These are phyloP conservation scores for Tricharina praecox DNA, from an alignment of 495 filamentous ascomycete species.

Conservation along the genomic window DNA sequence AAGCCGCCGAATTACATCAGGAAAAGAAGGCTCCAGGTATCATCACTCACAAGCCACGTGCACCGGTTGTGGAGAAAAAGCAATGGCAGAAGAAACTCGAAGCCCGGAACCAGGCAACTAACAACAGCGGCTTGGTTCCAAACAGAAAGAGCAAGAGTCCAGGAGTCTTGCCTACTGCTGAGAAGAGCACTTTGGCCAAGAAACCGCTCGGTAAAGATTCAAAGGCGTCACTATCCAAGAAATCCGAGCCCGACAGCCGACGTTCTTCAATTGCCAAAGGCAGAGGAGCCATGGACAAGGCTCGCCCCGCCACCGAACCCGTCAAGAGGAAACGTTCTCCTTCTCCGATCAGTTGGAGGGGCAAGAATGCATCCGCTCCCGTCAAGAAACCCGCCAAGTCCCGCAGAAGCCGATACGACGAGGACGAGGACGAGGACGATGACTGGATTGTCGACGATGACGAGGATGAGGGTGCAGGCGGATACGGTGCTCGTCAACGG, in stretches of 20 bases:
- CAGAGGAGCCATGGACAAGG: constrained; percentile 8
- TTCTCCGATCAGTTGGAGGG: constrained; percentile 15
- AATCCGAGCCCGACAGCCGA: constrained; percentile 11
- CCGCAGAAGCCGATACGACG: constrained; percentile 28
- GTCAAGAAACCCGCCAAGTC: constrained; percentile 21
- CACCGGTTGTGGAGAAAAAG: constrained; percentile 22
- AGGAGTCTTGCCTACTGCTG: constrained; percentile 15
- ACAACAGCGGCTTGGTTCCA: constrained; percentile 2
- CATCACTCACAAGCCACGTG: constrained; percentile 22
- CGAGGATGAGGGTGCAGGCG: constrained; percentile 21
- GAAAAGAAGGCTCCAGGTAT: constrained; percentile 19
- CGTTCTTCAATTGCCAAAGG: constrained; percentile 8
- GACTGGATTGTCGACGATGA: constrained; percentile 39
- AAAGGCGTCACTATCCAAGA: constrained; percentile 16
- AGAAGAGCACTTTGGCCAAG: constrained; percentile 15
- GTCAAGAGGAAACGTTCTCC: constrained; percentile 5
- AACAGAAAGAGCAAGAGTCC: constrained; percentile 25
- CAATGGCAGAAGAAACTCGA: constrained; percentile 25
- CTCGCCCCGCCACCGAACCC: not conserved
- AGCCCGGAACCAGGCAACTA: constrained; percentile 17
- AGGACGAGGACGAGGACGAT: constrained; percentile 40
- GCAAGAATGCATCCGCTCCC: constrained; percentile 17
- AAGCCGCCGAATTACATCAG: constrained; percentile 17
- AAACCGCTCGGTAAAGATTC: constrained; percentile 10
- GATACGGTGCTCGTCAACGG: not conserved